Evolutionary conservation across 352 stramenopile genomes (phyloP).

Genomic region (Pythium aristosporum): DNA sequence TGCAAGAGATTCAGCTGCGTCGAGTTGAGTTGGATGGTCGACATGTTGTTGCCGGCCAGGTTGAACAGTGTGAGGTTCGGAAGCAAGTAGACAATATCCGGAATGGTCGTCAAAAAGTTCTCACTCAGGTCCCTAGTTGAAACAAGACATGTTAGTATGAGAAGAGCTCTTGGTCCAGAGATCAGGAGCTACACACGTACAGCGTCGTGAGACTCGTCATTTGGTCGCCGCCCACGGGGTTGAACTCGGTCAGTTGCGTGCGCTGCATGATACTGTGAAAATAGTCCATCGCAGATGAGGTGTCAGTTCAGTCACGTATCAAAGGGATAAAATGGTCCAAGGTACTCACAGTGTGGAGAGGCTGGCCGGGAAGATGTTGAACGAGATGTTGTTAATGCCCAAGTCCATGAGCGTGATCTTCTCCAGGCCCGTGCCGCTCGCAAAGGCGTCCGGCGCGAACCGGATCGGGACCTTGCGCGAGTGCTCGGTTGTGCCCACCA

Average conservation of each 20-base stretch:
- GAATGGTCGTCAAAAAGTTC: conserved; percentile 64
- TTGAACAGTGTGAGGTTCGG: conserved; percentile 49
- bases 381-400: conserved; percentile 54
- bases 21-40: conserved; percentile 48
- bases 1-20: conserved; percentile 58
- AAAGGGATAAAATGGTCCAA: no score
- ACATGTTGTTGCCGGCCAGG: conserved; percentile 55
- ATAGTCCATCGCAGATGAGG: neutral
- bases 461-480: conserved; percentile 57
- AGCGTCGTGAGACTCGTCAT: conserved; percentile 51
- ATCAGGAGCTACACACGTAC: conserved; percentile 34
- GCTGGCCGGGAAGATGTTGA: conserved; percentile 60
- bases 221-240: conserved; percentile 41
- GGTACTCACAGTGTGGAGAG: conserved; percentile 54
- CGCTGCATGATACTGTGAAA: conserved; percentile 58
- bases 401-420: conserved; percentile 66
- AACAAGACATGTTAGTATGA: conserved; percentile 12
- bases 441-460: conserved; percentile 54
- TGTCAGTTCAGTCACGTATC: no score
- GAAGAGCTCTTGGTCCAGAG: neutral
- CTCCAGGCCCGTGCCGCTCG: conserved; percentile 40
- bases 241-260: conserved; percentile 57
- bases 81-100: conserved; percentile 67
- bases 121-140: conserved; percentile 56
- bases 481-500: conserved; percentile 50